Conservation (phyloP, 2,329 filamentous ascomycete genomes). For the Alternaria postmessia region DNA sequence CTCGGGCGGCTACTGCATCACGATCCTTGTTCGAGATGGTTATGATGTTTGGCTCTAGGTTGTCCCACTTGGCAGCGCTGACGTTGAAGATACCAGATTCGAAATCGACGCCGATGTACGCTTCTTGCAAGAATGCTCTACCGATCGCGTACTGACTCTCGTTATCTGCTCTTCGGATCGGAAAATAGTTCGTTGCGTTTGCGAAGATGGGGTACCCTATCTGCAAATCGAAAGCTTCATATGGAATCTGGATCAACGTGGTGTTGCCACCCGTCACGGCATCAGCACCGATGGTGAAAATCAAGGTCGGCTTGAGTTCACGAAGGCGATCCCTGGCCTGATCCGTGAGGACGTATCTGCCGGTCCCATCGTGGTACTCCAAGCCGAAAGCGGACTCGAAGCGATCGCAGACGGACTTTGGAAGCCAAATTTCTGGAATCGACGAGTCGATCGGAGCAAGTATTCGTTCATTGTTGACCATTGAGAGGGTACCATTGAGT, state of each 20-base stretch:
- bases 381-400: conserved; percentile 5
- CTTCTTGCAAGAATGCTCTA: conserved; percentile 72
- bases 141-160: conserved; percentile 67
- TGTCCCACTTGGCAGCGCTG: conserved; percentile 1
- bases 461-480: background rate
- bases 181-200: conserved; percentile 72
- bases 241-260: conserved; percentile 51
- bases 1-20: accelerated
- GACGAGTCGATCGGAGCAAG: conserved; percentile 2
- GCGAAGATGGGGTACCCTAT: conserved; percentile 61
- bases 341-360: background rate
- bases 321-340: background rate
- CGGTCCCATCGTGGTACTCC: conserved; percentile 1
- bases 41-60: background rate
- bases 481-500: background rate
- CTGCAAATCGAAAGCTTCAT: conserved; percentile 56
- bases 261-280: background rate
- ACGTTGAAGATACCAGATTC: conserved; percentile 49
- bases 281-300: background rate
- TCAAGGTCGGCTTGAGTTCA: background rate
- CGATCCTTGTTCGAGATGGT: background rate
- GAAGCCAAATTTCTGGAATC: background rate
- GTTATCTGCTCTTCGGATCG: conserved; percentile 64
- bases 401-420: background rate
- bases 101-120: conserved; percentile 58